Conservation (phyloP, 306 rosid species). For the Styphnolobium japonicum region DNA sequence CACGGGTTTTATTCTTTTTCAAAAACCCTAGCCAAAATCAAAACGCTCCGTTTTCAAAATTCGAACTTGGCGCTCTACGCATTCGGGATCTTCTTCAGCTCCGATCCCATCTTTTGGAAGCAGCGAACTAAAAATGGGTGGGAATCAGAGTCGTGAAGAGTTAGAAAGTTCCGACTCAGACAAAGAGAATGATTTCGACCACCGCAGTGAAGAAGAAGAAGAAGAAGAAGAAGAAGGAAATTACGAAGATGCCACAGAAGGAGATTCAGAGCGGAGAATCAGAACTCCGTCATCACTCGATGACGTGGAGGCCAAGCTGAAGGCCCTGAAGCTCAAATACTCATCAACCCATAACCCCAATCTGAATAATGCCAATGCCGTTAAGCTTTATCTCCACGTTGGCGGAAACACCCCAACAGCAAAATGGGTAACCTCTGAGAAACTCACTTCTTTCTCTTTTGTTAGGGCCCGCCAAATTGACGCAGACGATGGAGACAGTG, state of each 20-base stretch:
- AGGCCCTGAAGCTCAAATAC: slow-evolving; percentile 81
- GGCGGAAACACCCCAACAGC: slow-evolving; percentile 84
- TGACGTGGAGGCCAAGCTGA: slow-evolving; percentile 81
- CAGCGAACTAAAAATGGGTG: slow-evolving; percentile 57
- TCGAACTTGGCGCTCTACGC: slow-evolving; percentile 52
- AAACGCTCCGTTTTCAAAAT: slow-evolving; percentile 53
- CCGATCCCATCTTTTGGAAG: neutral
- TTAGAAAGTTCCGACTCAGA: slow-evolving; percentile 61
- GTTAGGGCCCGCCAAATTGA: slow-evolving; percentile 38
- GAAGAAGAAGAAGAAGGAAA: slow-evolving; percentile 33
- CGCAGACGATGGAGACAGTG: slow-evolving; percentile 4
- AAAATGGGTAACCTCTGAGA: slow-evolving; percentile 84
- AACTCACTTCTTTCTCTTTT: slow-evolving; percentile 62
- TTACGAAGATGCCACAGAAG: slow-evolving; percentile 59
- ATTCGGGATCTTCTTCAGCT: neutral
- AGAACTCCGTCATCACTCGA: slow-evolving; percentile 67
- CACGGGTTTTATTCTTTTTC: neutral
- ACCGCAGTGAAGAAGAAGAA: slow-evolving; percentile 11
- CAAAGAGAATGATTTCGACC: neutral
- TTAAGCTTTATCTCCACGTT: slow-evolving; percentile 75
- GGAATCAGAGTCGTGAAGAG: slow-evolving; percentile 64
- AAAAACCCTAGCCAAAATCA: slow-evolving; percentile 22
- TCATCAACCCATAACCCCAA: slow-evolving; percentile 43
- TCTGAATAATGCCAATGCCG: slow-evolving; percentile 67
- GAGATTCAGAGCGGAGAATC: slow-evolving; percentile 49